These are phyloP conservation scores for Trichoderma atroviride DNA, from an alignment of 2,329 filamentous ascomycete species.

Conservation along the genomic window DNA sequence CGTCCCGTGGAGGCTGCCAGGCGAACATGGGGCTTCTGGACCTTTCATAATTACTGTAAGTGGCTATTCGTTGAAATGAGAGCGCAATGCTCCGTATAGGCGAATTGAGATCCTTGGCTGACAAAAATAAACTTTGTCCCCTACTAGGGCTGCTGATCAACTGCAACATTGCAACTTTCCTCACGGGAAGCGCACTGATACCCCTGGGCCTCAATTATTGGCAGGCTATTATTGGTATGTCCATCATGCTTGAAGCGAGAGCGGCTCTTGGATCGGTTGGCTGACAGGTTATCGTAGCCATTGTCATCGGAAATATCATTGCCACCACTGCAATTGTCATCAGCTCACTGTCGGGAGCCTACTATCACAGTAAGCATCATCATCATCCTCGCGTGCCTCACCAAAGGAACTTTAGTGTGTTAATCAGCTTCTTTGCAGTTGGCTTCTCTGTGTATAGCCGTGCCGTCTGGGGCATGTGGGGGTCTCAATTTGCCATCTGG, in stretches of 20 bases:
- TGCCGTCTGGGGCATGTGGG: conserved; percentile 46
- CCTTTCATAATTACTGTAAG: conserved; percentile 50
- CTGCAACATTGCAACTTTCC: conserved; percentile 47
- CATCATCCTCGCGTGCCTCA: too few relatives aligned
- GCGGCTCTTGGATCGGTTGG: not conserved
- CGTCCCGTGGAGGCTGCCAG: conserved; percentile 49
- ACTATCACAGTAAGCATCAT: conserved; percentile 44
- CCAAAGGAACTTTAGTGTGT: not conserved
- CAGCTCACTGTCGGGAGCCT: conserved; percentile 48
- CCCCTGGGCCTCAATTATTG: conserved; percentile 47
- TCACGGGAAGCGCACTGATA: conserved; percentile 47
- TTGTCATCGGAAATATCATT: conserved; percentile 44
- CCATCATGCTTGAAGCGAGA: not conserved
- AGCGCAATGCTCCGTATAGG: not conserved
- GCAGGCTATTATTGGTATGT: conserved; percentile 46
- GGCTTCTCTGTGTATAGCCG: conserved; percentile 46
- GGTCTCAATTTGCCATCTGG: conserved; percentile 47
- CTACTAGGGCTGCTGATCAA: conserved; percentile 50
- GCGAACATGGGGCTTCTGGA: conserved; percentile 47
- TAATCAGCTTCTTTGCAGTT: conserved; percentile 30
- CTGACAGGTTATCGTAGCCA: conserved; percentile 32
- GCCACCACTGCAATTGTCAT: conserved; percentile 45
- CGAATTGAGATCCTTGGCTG: not conserved
- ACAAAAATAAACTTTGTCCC: not conserved
- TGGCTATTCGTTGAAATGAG: not conserved